Evolutionary conservation across 495 filamentous ascomycete species (phyloP), one percentile per base, ranked within the genome.

Genomic region (Penicillium steckii): DNA sequence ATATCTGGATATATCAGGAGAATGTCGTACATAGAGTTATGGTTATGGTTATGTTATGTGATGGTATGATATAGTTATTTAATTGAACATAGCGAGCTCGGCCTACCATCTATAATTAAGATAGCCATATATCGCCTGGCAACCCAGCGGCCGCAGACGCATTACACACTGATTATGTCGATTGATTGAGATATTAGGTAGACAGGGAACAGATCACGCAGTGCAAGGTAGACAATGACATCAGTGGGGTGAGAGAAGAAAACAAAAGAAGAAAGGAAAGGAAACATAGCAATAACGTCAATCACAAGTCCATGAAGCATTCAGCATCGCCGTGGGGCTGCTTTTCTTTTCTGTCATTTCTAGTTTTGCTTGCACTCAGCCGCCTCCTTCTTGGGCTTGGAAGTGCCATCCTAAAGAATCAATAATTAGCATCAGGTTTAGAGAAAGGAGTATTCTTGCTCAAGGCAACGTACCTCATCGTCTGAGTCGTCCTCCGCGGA

Each of bases 301-400:
- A 62, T 46, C 46, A 63, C 43, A 58, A 52, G 55, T 53, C 53
- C 61, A 56, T 66, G 46, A 56, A 51, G 47, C 60, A 60, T 61
- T 66, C 53, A 57, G 53, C 47, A 37, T 41, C 52, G 55, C 55
- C 46, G 50, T 48, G 50, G 44, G 50, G 42, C 37, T 23, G 30
- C 29, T 48, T 48, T 43, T 54, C 46, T 48, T 29, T 40, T 40
- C n/a, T 32, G 25, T 30, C 26, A 17, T 46, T 46, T 65, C 59
- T 78, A 99, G 77, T 91, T 97, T 79, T 97, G 95, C 81, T 97
- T 99, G 88, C 95, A 99, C 79, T 99, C 95, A 54, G 94, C 90
- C 54, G 95, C 87, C 76, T 99, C 95, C 72, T 96, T 92, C 84
- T 96, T 97, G 35, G 95, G 93, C 84, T 97, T 97, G 55, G 89